Conservation (phyloP, 129 eudicot genomes). For the Artemisia tridentata region DNA sequence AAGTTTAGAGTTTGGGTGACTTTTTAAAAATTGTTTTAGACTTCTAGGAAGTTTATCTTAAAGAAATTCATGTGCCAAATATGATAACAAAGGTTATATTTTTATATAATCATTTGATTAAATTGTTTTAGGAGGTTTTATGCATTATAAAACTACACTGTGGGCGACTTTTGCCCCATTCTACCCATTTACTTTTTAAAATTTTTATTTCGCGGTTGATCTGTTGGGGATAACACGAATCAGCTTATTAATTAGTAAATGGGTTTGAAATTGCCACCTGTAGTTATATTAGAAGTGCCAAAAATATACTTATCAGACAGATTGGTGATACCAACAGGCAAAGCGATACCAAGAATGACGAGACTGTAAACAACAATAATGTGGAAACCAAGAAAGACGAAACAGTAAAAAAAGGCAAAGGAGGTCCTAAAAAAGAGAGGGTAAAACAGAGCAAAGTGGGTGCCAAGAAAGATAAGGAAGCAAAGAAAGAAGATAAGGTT, state of each 20-base stretch:
- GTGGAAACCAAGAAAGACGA: constrained; percentile 24
- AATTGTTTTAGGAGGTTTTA: background rate
- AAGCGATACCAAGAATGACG: constrained; percentile 39
- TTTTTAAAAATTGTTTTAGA: no score
- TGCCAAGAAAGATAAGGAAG: constrained; percentile 26
- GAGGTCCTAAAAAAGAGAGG: constrained; percentile 5
- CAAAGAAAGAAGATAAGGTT: constrained; percentile 18
- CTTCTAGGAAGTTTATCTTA: background rate
- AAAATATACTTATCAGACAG: constrained; percentile 15
- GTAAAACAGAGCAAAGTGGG: constrained; percentile 29
- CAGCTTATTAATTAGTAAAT: background rate
- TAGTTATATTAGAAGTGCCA: constrained; percentile 7
- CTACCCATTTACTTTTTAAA: background rate
- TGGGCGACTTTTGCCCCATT: background rate
- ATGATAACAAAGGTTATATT: background rate
- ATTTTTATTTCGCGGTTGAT: background rate
- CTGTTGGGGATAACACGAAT: background rate
- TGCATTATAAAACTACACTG: background rate
- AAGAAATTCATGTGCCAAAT: background rate
- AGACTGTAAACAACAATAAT: constrained; percentile 40
- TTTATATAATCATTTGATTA: background rate
- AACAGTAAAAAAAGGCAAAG: background rate
- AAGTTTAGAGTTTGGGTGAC: no score
- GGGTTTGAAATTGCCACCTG: background rate
- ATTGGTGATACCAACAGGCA: constrained; percentile 45